phyloP scores from a whole-genome alignment of 1,139 yeast species.

The Suhomyces chickasaworum region DNA sequence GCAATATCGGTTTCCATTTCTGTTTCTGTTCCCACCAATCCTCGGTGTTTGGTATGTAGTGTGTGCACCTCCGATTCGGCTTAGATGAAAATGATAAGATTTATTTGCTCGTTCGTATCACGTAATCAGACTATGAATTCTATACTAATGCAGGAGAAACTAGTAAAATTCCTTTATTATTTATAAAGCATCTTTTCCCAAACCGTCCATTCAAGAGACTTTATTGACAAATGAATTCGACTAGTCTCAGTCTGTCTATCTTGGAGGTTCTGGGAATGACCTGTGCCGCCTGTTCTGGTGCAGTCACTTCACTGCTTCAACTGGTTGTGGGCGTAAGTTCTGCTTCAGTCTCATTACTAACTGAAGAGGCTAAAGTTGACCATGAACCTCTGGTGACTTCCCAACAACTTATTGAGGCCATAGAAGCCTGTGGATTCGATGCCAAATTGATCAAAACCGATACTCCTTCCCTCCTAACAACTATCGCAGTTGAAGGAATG shows the following conservation, averaged over 20 bases:
- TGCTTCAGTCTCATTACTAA: conserved; percentile 37
- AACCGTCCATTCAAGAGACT: not conserved
- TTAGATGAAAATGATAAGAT: conserved; percentile 16
- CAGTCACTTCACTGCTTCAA: conserved; percentile 31
- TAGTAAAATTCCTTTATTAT: not conserved
- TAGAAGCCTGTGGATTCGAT: conserved; percentile 44
- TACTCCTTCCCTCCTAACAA: conserved; percentile 11
- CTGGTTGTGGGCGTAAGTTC: conserved; percentile 26
- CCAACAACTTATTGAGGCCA: conserved; percentile 20
- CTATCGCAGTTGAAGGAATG: conserved; percentile 60
- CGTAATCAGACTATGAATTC: conserved; percentile 3
- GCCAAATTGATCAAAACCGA: conserved; percentile 21
- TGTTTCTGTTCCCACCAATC: not conserved
- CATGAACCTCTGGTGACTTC: conserved; percentile 19
- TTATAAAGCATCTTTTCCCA: not conserved
- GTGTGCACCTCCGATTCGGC: conserved; percentile 14
- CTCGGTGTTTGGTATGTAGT: not conserved
- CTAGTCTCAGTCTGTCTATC: conserved; percentile 5
- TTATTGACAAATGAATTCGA: not conserved
- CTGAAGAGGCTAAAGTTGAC: conserved; percentile 38
- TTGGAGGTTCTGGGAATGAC: conserved; percentile 38
- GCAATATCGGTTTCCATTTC: not conserved
- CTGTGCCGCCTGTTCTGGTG: conserved; percentile 39
- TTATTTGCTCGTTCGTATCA: conserved; percentile 6
- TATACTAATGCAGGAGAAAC: not conserved